These are phyloP conservation scores for Metschnikowia hibisci DNA, from an alignment of 805 yeast species.

Conservation along the genomic window DNA sequence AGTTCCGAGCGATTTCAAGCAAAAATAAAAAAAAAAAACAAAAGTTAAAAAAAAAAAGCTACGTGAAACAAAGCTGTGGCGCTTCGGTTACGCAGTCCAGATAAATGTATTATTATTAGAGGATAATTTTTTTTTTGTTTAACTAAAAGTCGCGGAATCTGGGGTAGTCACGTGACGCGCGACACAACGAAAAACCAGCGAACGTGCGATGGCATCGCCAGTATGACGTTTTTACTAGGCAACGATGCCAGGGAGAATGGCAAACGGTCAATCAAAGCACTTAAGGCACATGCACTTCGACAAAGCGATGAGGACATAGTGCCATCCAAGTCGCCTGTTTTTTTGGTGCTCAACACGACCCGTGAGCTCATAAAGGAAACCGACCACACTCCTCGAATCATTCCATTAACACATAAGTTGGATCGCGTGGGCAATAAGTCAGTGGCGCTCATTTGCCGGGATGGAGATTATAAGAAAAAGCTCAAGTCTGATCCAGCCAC, in stretches of 20 bases:
- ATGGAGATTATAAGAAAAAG: slow-evolving; percentile 59
- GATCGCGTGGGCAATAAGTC: slow-evolving; percentile 46
- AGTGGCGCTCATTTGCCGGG: slow-evolving; percentile 65
- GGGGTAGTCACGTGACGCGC: slow-evolving; percentile 9
- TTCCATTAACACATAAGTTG: slow-evolving; percentile 54
- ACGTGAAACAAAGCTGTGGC: too few species aligned
- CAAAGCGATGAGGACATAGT: neutral
- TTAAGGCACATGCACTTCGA: slow-evolving; percentile 12
- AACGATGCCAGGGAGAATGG: slow-evolving; percentile 19
- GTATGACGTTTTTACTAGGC: slow-evolving; percentile 19
- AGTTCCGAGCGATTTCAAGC: too few species aligned
- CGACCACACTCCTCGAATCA: slow-evolving; percentile 54
- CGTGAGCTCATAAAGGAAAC: slow-evolving; percentile 40
- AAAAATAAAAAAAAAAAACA: too few species aligned
- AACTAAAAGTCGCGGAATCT: too few species aligned
- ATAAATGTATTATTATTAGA: too few species aligned
- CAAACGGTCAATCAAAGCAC: slow-evolving; percentile 15
- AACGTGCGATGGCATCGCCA: slow-evolving; percentile 1
- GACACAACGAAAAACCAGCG: neutral
- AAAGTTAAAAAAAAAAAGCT: too few species aligned
- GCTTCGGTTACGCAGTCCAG: too few species aligned
- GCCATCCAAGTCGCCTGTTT: slow-evolving; percentile 24
- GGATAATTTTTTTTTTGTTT: too few species aligned
- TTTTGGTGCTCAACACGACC: slow-evolving; percentile 46
- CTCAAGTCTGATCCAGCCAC: slow-evolving; percentile 52